These are phyloP conservation scores for Penicillium nucicola DNA, from an alignment of 495 filamentous ascomycete species.

Conservation along the genomic window DNA sequence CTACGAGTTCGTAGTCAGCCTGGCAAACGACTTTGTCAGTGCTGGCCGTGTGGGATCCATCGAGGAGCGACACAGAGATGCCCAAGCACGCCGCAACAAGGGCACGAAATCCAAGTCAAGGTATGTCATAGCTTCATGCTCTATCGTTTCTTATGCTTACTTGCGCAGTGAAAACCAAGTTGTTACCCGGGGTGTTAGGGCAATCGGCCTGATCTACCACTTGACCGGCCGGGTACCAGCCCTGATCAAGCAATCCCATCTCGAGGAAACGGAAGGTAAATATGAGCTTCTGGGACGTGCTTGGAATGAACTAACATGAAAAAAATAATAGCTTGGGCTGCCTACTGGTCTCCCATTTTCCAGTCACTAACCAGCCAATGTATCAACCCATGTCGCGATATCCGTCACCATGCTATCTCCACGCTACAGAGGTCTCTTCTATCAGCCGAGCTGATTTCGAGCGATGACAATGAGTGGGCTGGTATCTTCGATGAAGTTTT, in stretches of 20 bases:
- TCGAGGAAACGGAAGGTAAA: conserved; percentile 80
- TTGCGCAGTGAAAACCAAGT: conserved; percentile 59
- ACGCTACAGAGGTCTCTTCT: conserved; percentile 83
- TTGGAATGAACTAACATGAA: conserved; percentile 10
- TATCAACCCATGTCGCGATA: conserved; percentile 91
- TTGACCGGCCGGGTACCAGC: conserved; percentile 77
- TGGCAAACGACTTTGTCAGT: conserved; percentile 87
- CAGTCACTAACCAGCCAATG: conserved; percentile 83
- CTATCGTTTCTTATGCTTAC: conserved; percentile 11
- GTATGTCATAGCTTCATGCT: conserved; percentile 35
- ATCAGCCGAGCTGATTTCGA: conserved; percentile 71
- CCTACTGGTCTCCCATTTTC: conserved; percentile 97
- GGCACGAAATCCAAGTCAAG: conserved; percentile 54
- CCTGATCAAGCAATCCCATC: conserved; percentile 87
- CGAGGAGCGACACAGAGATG: conserved; percentile 76
- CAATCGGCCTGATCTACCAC: conserved; percentile 74
- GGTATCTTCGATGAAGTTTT: conserved; percentile 93
- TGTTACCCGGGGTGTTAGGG: conserved; percentile 74
- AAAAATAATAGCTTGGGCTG: conserved; percentile 72
- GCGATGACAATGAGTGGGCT: conserved; percentile 84
- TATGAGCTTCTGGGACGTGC: background rate
- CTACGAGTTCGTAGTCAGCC: conserved; percentile 76
- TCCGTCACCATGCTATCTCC: conserved; percentile 84
- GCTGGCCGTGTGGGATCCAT: conserved; percentile 77
- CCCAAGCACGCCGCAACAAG: conserved; percentile 45